These are phyloP conservation scores for Puya raimondii DNA, from an alignment of 176 grass and related monocot species.

Conservation along the genomic window DNA sequence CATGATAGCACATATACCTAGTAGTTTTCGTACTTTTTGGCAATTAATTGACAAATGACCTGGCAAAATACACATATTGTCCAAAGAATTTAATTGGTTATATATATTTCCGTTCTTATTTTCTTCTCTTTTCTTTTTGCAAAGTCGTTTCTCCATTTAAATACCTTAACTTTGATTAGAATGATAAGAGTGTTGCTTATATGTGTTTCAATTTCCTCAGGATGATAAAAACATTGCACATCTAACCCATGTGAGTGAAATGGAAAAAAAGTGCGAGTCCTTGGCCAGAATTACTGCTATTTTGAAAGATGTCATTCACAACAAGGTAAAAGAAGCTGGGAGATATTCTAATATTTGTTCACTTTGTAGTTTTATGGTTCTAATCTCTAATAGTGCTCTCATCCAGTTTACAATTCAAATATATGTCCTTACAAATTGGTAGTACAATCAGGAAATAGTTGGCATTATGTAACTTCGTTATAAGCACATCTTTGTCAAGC, in stretches of 20 bases:
- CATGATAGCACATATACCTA: too few species aligned
- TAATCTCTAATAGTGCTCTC: not conserved
- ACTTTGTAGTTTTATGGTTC: not conserved
- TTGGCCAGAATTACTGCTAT: constrained; percentile 94
- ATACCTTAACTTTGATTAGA: too few species aligned
- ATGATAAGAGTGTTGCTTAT: not conserved
- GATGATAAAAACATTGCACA: constrained; percentile 99
- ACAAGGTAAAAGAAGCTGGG: constrained; percentile 58
- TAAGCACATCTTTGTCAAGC: too few species aligned
- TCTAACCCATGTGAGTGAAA: constrained; percentile 97
- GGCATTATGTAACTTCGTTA: too few species aligned
- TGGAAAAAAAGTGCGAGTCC: constrained; percentile 97
- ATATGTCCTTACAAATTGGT: not conserved
- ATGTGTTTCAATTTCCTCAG: constrained; percentile 30
- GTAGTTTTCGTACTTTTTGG: too few species aligned
- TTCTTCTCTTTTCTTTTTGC: not conserved
- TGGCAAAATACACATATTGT: too few species aligned
- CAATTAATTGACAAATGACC: too few species aligned
- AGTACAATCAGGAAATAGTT: too few species aligned
- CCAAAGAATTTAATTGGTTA: too few species aligned
- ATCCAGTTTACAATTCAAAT: not conserved
- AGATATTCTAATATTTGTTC: constrained; percentile 11
- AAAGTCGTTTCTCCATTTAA: not conserved
- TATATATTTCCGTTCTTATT: not conserved
- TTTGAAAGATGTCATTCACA: constrained; percentile 99